Conservation (phyloP, 495 filamentous ascomycete species). For the Neurospora cerealis region DNA sequence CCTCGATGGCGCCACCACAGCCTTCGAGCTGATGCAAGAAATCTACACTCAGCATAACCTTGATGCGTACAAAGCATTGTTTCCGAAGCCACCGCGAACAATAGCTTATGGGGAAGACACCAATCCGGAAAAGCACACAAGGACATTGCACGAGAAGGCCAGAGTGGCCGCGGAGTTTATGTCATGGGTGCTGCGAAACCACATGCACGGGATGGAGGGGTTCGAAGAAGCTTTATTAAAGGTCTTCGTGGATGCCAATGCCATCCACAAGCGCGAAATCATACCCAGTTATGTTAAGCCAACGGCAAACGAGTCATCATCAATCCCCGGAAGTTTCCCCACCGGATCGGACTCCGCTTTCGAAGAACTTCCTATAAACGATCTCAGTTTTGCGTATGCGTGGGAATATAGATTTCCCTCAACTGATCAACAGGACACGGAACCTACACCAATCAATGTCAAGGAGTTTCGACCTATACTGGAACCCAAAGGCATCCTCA, state of each 20-base stretch:
- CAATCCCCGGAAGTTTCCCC: slow-evolving; percentile 11
- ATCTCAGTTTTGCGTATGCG: slow-evolving; percentile 6
- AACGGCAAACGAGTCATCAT: not conserved
- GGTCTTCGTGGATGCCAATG: slow-evolving; percentile 28
- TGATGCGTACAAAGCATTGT: not conserved
- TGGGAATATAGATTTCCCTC: slow-evolving; percentile 12
- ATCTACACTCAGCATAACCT: not conserved
- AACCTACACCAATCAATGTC: not conserved
- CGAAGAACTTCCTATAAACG: slow-evolving; percentile 13
- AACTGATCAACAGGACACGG: slow-evolving; percentile 1
- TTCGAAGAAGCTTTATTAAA: slow-evolving; percentile 9
- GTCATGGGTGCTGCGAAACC: not conserved
- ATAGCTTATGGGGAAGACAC: not conserved
- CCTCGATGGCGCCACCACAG: not conserved
- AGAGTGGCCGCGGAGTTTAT: not conserved
- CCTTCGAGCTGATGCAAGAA: not conserved
- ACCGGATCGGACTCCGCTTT: slow-evolving; percentile 5
- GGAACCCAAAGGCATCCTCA: slow-evolving; percentile 18
- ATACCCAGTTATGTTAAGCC: slow-evolving; percentile 15
- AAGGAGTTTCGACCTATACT: slow-evolving; percentile 7
- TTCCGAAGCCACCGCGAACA: not conserved
- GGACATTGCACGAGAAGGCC: not conserved
- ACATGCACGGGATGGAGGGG: not conserved
- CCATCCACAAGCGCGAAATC: slow-evolving; percentile 28
- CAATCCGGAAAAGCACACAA: not conserved